A percentile compares a stretch with the other conserved stretches of the same genome.
Conservation (phyloP, 2,329 filamentous ascomycete genomes). For the Pseudogymnoascus sp. region DNA sequence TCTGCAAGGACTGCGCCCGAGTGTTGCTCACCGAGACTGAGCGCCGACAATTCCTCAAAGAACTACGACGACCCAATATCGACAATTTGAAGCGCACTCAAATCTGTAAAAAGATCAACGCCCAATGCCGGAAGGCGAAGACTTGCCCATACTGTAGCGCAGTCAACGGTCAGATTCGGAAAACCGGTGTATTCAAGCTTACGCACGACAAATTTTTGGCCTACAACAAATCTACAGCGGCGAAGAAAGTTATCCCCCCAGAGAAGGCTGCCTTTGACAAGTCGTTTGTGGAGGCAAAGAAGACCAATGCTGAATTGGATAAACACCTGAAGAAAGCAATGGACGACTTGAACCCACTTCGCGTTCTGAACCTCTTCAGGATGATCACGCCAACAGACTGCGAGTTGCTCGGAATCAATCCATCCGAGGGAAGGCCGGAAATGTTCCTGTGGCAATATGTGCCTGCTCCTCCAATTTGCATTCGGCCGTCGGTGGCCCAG, state of each 20-base stretch:
- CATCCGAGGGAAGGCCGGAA: constrained; percentile 80
- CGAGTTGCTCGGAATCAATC: constrained; percentile 83
- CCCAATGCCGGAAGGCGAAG: constrained; percentile 82
- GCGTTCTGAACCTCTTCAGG: constrained; percentile 86
- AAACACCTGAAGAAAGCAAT: constrained; percentile 88
- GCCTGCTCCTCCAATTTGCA: constrained; percentile 87
- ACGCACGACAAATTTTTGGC: constrained; percentile 86
- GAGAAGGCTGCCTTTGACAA: constrained; percentile 81
- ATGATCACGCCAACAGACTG: constrained; percentile 79
- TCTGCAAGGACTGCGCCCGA: constrained; percentile 89
- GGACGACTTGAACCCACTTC: constrained; percentile 86
- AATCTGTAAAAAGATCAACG: constrained; percentile 81
- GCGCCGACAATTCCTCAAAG: constrained; percentile 68
- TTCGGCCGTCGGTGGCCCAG: constrained; percentile 88
- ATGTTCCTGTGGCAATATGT: constrained; percentile 98
- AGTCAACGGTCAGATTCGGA: constrained; percentile 86
- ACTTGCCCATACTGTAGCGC: constrained; percentile 73
- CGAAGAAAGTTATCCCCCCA: constrained; percentile 73
- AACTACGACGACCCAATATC: constrained; percentile 71
- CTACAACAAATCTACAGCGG: constrained; percentile 82
- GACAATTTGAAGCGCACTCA: constrained; percentile 81
- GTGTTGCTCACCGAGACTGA: constrained; percentile 79
- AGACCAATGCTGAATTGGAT: constrained; percentile 74
- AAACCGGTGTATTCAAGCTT: constrained; percentile 86
- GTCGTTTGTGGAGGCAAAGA: constrained; percentile 75